Evolutionary conservation across 2,329 filamentous ascomycete species (phyloP).

Genomic region (Colletotrichum tamarilloi): DNA sequence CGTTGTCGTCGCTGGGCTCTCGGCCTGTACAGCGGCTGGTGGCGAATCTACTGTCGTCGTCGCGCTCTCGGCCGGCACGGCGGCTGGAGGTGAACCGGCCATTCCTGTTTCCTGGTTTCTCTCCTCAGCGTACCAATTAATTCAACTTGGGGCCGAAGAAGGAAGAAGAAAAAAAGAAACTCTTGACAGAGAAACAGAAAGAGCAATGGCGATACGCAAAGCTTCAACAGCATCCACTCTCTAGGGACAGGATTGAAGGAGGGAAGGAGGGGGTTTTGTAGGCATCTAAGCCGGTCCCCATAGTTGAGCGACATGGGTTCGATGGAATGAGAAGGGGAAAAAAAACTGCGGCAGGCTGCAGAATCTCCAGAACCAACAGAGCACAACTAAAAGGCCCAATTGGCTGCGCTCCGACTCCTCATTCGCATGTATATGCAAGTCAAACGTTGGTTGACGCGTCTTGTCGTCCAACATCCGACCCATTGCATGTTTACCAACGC

Average conservation of each 20-base stretch:
- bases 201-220: neutral
- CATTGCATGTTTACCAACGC: neutral
- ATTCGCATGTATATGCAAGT: neutral
- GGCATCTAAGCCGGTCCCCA: neutral
- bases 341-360: neutral
- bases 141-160: neutral
- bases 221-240: neutral
- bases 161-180: neutral
- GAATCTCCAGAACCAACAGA: neutral
- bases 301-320: neutral
- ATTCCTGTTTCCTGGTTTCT: neutral
- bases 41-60: neutral
- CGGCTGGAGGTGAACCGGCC: neutral
- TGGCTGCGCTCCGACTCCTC: neutral
- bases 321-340: neutral
- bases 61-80: neutral
- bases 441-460: neutral
- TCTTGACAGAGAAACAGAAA: neutral
- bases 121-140: neutral
- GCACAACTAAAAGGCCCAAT: neutral
- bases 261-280: neutral
- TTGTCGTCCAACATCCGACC: neutral
- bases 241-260: neutral
- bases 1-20: neutral
- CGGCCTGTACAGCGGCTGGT: neutral